Conservation (phyloP, 805 yeast genomes). For the Cyberlindnera sargentensis region DNA sequence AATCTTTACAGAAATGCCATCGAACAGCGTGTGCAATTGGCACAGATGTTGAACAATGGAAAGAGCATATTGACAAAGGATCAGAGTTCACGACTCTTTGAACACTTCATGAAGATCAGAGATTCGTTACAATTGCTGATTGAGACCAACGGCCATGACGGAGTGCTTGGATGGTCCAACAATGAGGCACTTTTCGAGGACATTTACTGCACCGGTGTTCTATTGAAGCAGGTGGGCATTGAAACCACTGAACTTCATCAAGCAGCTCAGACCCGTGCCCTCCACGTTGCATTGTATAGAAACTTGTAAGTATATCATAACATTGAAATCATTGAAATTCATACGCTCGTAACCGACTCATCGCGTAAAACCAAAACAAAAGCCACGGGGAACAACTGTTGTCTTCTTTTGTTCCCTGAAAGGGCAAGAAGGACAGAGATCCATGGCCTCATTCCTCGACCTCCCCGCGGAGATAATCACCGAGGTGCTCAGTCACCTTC, state of each 20-base stretch:
- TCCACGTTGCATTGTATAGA: conserved; percentile 7
- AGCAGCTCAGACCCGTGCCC: not conserved
- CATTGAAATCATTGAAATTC: no score
- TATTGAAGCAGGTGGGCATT: conserved; percentile 1
- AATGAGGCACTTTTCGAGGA: conserved; percentile 17
- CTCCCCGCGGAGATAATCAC: conserved; percentile 33
- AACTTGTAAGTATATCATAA: no score
- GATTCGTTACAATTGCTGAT: conserved; percentile 1
- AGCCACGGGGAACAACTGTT: no score
- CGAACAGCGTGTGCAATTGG: conserved; percentile 21
- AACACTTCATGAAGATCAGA: not conserved
- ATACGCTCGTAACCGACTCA: no score
- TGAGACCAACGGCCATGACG: conserved; percentile 9
- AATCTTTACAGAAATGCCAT: conserved; percentile 57
- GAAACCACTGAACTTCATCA: not conserved
- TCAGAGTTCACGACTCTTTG: not conserved
- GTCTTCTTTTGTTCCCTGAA: no score
- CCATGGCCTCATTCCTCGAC: conserved; percentile 10
- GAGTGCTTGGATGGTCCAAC: conserved; percentile 17
- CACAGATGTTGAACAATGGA: conserved; percentile 15
- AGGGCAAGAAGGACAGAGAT: not conserved
- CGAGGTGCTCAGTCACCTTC: conserved; percentile 29
- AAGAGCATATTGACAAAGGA: conserved; percentile 1
- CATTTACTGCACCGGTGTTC: conserved; percentile 1
- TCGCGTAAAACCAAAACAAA: no score